Evolutionary conservation across 2,329 filamentous ascomycete species (phyloP), one percentile per base, ranked within the genome.

Genomic region (Cordyceps sp.): DNA sequence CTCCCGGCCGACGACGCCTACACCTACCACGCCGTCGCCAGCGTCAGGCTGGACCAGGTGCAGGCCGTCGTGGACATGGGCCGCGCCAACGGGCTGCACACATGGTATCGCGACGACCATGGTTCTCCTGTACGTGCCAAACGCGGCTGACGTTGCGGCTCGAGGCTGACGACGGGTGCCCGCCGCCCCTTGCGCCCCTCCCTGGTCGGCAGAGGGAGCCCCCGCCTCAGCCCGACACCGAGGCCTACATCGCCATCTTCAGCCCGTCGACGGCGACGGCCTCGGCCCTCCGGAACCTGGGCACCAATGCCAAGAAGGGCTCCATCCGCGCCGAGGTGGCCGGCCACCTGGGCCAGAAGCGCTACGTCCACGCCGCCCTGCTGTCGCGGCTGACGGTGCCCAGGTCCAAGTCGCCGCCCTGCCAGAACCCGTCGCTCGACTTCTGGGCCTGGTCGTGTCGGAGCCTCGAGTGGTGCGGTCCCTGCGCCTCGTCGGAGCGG

Each of bases 181-280:
- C n/a, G n/a, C n/a, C n/a, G n/a, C n/a, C n/a, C n/a, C n/a, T n/a
- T n/a, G n/a, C n/a, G n/a, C n/a, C n/a, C n/a, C n/a, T n/a, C n/a
- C n/a, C n/a, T n/a, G n/a, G n/a, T n/a, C n/a, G n/a, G 15, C 40
- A 59, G 49, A 54, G 53, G 45, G 50, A 55, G 2, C 55, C 66
- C 6, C 73, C 73, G 6, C 57, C 66, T 2, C 53, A 52, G 28
- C 42, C 62, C 33, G 79, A 84, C 43, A 65, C 78, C 35, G 61
- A 66, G 27, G 69, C 77, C 14, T 84, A 85, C 57, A 65, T 70
- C 24, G 58, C 66, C 30, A 62, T 85, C 45, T 84, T 83, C 58
- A 59, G 58, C 21, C 64, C 77, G 2, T 55, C 62, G 2, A 73
- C 72, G 4, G 59, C 61, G 10, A 76, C 74, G 3, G 44, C 62